Base-by-base conservation (phyloP, 1,139 yeast genomes). In the Magnusiomyces paraingens region DNA sequence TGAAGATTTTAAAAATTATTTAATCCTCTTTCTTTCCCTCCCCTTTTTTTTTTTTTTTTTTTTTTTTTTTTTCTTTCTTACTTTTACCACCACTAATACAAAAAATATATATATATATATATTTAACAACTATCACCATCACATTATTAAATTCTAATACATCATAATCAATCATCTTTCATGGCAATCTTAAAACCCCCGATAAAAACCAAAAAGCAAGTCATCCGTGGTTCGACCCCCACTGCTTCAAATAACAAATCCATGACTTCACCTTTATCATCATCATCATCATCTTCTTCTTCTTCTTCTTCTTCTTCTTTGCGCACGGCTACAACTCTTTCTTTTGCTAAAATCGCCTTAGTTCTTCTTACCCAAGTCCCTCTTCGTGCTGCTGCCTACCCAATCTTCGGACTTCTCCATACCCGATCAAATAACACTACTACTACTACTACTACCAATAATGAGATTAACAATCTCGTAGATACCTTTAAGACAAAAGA, bases 171-270 rank as follows among this genome's bases (percentile, higher is more conserved):
- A 14, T 12, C 15, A 1, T 11, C 35, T 18, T 14, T 35, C 18
- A 50, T 32, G 47, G 44, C 41, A 38, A 18, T 14, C 43, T 49
- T 38, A 47, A 50, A 36, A 50, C 47, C 47, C 38, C 49, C 20
- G 56, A 52, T 49, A 52, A 53, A 38, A 49, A 51, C 15, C 51
- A 49, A 20, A 50, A 40, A 50, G 43, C 41, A 42, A 42, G 49
- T 47, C 38, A 51, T 26, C 29, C 39, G 14, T 5, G 45, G 20
- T 8, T 14, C 45, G 18, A 14, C 43, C 8, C 12, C 12, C 17
- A 15, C 43, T 8, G 10, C 43, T 12, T 8, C 43, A 39, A 39
- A n/a, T 12, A 39, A 39, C 12, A 8, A 10, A 39, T 8, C 15
- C 8, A 14, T 8, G 8, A 39, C 10, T 14, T 18, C n/a, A 10